phyloP scores from a whole-genome alignment of 2,329 filamentous ascomycete genomes.

The Pseudocercospora macadamiae region DNA sequence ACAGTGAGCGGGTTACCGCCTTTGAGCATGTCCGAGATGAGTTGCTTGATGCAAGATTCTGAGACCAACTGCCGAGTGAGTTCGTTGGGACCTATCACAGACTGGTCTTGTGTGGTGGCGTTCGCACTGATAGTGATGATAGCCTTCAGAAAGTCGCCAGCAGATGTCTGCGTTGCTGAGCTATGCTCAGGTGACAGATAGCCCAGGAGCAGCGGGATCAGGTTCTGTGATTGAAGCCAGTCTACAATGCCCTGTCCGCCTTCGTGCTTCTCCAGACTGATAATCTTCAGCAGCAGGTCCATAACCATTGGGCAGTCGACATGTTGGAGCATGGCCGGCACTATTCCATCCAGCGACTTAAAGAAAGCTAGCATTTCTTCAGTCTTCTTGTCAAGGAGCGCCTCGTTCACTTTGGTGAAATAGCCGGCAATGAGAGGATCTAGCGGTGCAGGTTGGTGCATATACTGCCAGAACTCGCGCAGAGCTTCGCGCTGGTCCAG shows the following conservation, averaged over 20 bases:
- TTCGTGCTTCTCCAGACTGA: conserved; percentile 90
- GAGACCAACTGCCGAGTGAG: conserved; percentile 94
- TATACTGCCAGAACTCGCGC: conserved; percentile 86
- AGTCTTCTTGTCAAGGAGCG: conserved; percentile 96
- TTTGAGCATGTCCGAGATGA: conserved; percentile 89
- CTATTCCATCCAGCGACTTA: conserved; percentile 77
- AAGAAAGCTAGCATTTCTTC: conserved; percentile 94
- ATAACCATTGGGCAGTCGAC: conserved; percentile 98
- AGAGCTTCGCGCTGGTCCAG: conserved; percentile 81
- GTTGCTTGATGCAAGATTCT: conserved; percentile 74
- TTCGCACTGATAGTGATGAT: conserved; percentile 99
- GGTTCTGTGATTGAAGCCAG: conserved; percentile 87
- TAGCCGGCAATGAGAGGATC: conserved; percentile 95
- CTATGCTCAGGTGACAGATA: conserved; percentile 84
- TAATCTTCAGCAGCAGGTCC: conserved; percentile 95
- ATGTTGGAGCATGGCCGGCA: conserved; percentile 84
- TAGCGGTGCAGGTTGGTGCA: conserved; percentile 80
- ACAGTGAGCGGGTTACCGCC: conserved; percentile 95
- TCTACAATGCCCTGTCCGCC: conserved; percentile 92
- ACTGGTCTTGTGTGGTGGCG: conserved; percentile 95
- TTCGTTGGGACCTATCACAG: conserved; percentile 98
- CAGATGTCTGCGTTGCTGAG: conserved; percentile 91
- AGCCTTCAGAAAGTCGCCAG: conserved; percentile 95
- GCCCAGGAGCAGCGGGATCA: conserved; percentile 83
- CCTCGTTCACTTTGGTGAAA: conserved; percentile 98